Percentiles rank a stretch among this genome's conserved stretches.
Evolutionary conservation across 179 eudicot genomes (phyloP).

Genomic region (Drosera spatulata): DNA sequence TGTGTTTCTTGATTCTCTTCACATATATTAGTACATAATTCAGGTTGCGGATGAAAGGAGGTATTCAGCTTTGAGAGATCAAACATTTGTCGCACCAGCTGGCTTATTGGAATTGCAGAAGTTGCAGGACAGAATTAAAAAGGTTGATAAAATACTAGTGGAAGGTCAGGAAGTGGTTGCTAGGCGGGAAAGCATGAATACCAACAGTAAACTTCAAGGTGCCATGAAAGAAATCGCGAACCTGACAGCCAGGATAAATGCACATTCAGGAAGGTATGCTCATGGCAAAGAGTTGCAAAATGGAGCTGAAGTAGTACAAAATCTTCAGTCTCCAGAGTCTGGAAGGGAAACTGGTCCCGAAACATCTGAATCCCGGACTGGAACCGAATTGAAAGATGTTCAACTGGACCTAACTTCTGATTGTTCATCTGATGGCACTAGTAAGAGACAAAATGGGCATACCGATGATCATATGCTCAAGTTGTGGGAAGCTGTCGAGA

Average conservation of each 20-base stretch:
- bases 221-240: constrained; percentile 35
- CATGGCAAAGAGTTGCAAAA: constrained; percentile 10
- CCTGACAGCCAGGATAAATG: constrained; percentile 25
- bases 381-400: constrained; percentile 70
- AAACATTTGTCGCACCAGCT: constrained; percentile 12
- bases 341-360: constrained; percentile 13
- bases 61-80: constrained; percentile 11
- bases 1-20: neutral
- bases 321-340: constrained; percentile 17
- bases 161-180: constrained; percentile 30
- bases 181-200: constrained; percentile 17
- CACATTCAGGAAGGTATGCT: constrained; percentile 10
- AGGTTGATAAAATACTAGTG: constrained; percentile 41
- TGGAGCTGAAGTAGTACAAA: constrained; percentile 10
- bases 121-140: constrained; percentile 55
- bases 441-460: constrained; percentile 32
- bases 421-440: constrained; percentile 17
- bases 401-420: constrained; percentile 72
- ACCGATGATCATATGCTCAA: constrained; percentile 72
- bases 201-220: constrained; percentile 25
- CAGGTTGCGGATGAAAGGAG: constrained; percentile 20
- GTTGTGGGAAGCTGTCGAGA: constrained; percentile 70
- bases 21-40: neutral
- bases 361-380: constrained; percentile 28
- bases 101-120: constrained; percentile 42